Base-by-base conservation (phyloP, 106 monocot species). In the Dendrobium officinale region DNA sequence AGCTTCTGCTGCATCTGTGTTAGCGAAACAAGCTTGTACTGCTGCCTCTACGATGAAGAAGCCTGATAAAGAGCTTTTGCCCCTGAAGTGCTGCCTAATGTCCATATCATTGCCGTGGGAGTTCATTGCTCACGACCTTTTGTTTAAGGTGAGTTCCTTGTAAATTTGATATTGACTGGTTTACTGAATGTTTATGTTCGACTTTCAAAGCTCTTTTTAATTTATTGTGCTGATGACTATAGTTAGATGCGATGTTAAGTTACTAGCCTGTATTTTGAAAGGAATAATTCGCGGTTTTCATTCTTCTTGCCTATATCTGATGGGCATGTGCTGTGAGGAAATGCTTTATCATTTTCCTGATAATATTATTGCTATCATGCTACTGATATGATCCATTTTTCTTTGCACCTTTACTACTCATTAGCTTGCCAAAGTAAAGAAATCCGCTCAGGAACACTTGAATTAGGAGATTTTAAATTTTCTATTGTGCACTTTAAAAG, bases 51-150 rank as follows among this genome's bases (percentile, higher is more conserved):
- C 86, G 9, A 78, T 58, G 19, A 80, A 67, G n/a, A 86, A 84
- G 78, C 48, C 78, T 73, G 82, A 84, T 72, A 45, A 66, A 73
- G 86, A 89, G 24, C 51, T 92, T 59, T 55, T 98, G 67, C 94
- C 97, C 55, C 87, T 94, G 18, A 98, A 92, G 80, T 98, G 97
- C 75, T 92, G 91, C 75, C 91, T 98, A 86, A 94, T 97, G 92
- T 97, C 96, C 2, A 91, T 97, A 54, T 87, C 92, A 79, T 89
- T 98, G 79, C 94, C 97, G 4, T 98, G 97, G 97, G 94, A 98
- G 43, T 55, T 79, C 84, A 92, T 98, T 64, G 97, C 94, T 8
- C 90, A 94, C 81, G 97, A 98, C 70, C 88, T 98, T 80, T 70
- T 94, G 42, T 94, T 94, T 77, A 98, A 98, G 92, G 95, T 91